A percentile compares a stretch with the other conserved stretches of the same genome.
Evolutionary conservation across 176 grass and related monocot species (phyloP).

Genomic region (Triticum dicoccoides): DNA sequence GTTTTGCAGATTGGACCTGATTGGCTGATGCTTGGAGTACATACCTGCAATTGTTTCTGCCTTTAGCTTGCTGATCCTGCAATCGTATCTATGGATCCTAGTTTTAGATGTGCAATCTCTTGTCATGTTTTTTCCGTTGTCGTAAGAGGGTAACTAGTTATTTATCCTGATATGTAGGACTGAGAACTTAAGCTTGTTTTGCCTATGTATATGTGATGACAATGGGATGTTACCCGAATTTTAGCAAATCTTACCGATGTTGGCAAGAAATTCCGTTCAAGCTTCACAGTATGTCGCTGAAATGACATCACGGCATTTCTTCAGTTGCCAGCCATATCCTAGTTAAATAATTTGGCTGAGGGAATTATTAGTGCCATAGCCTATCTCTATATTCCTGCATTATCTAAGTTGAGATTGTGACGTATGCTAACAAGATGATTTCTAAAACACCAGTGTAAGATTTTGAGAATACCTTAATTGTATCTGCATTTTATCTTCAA

Average conservation of each 20-base stretch:
- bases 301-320: not conserved
- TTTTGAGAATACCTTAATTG: too few relatives aligned
- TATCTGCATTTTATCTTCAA: too few relatives aligned
- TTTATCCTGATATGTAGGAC: not conserved
- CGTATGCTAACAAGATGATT: too few relatives aligned
- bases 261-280: not conserved
- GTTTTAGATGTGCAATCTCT: not conserved
- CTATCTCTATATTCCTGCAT: not conserved
- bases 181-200: not conserved
- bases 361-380: too few relatives aligned
- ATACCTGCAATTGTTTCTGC: not conserved
- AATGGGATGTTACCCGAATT: not conserved
- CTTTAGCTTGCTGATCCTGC: not conserved
- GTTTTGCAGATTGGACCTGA: conserved; percentile 7
- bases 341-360: not conserved
- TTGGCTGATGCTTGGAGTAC: not conserved
- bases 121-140: not conserved
- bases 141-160: not conserved
- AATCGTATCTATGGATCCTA: not conserved
- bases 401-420: not conserved
- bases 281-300: not conserved
- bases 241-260: not conserved
- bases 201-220: not conserved
- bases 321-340: not conserved
- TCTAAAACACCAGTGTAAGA: too few relatives aligned